A percentile compares a stretch with the other conserved stretches of the same genome.
These are phyloP conservation scores for Colletotrichum chlorophyti DNA, from an alignment of 2,329 filamentous ascomycete genomes.

Conservation along the genomic window DNA sequence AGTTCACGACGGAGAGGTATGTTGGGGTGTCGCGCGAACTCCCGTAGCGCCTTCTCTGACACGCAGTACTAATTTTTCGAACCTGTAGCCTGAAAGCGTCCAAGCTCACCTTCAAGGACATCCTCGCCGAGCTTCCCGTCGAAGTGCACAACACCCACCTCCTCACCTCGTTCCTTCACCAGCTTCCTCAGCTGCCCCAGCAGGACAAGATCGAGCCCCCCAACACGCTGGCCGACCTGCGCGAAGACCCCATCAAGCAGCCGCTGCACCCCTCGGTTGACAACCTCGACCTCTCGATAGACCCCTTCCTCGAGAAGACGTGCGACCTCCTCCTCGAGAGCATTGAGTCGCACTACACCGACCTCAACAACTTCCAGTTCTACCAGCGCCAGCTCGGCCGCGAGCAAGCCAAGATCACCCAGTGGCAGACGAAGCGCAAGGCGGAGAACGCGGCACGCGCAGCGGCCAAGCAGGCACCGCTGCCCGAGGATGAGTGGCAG, in stretches of 20 bases:
- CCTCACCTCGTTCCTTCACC: constrained; percentile 92
- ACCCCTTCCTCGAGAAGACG: constrained; percentile 98
- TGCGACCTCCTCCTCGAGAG: constrained; percentile 95
- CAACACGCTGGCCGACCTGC: constrained; percentile 78
- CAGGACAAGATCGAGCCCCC: constrained; percentile 77
- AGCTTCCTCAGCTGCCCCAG: constrained; percentile 75
- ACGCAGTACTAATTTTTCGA: constrained; percentile 25
- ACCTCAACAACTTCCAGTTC: constrained; percentile 98
- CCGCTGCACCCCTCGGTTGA: constrained; percentile 90
- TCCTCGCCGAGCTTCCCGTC: constrained; percentile 88
- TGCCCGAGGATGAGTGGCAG: constrained; percentile 98
- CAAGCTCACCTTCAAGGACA: constrained; percentile 91
- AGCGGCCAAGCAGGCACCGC: constrained; percentile 84
- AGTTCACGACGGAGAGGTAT: constrained; percentile 96
- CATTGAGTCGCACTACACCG: constrained; percentile 97
- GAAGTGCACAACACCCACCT: constrained; percentile 96
- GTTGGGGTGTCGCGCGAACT: neutral
- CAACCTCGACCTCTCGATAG: constrained; percentile 88
- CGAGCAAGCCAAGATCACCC: constrained; percentile 94
- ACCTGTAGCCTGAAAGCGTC: constrained; percentile 83
- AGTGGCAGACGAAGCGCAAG: constrained; percentile 97
- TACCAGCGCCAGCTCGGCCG: constrained; percentile 93
- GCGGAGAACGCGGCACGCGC: constrained; percentile 87
- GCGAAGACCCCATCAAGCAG: constrained; percentile 64
- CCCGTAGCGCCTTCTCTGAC: neutral